Evolutionary conservation across 2,329 filamentous ascomycete species (phyloP), one percentile per base, ranked within the genome.

Genomic region (Sphaerulina vaccinii): DNA sequence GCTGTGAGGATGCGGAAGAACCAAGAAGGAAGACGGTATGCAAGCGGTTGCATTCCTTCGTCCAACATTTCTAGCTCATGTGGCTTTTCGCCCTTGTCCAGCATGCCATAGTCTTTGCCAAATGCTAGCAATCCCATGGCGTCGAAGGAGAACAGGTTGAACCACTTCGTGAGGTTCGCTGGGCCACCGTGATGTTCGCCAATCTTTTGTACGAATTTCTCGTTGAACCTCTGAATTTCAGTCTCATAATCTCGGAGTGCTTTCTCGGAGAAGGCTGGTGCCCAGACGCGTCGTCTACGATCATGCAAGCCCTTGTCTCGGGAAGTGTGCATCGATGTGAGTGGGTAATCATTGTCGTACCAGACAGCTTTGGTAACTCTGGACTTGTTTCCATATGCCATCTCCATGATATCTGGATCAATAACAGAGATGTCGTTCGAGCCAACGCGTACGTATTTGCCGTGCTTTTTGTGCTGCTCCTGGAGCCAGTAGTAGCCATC

Each of bases 121-220:
- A 77, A 77, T 0, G 72, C 71, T 27, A 78, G 61, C 8, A 69
- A 65, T 3, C 73, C 71, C 70, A 76, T 75, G n/a, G 74, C 66
- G 57, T 77, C 74, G 58, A 74, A 77, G 16, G 64, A 69, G 57
- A 70, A 77, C 21, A 71, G 68, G 18, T 68, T 71, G 56, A 74
- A 72, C 61, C 69, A 74, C 44, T 73, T 67, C 1, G 68, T 62
- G 16, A 75, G 59, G 40, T 74, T 67, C 10, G 77, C 56, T 1
- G 66, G 61, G 49, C 63, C 48, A 42, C 66, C 58, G 1, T 47
- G 44, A 19, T 57, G 56, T 33, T 66, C 62, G 0, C 51, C 45
- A 19, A 76, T 53, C 5, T 68, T 64, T 2, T 60, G 40, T 4
- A 73, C 51, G 10, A 75, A 61, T 57, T 68, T 62, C 22, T 71